A percentile compares a stretch with the other conserved stretches of the same genome.
Evolutionary conservation across 2,329 filamentous ascomycete genomes (phyloP).

Genomic region (Colletotrichum nymphaeae): DNA sequence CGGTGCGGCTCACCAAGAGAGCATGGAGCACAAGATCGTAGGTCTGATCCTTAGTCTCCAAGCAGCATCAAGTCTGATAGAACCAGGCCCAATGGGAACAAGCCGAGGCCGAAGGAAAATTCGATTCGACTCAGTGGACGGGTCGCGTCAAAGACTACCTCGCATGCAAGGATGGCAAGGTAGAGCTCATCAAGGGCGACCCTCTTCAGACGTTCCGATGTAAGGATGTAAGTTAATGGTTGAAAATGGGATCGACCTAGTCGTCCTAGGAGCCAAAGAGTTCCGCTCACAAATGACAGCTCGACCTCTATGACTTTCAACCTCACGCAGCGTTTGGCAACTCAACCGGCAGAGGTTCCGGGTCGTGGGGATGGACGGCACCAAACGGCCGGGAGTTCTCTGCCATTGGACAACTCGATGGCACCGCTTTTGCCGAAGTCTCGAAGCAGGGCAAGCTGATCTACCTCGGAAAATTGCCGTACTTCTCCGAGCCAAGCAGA

Average conservation of each 20-base stretch:
- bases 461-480: slow-evolving; percentile 54
- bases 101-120: slow-evolving; percentile 46
- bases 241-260: background rate
- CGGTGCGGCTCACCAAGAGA: slow-evolving; percentile 36
- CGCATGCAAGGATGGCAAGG: slow-evolving; percentile 52
- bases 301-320: slow-evolving; percentile 66
- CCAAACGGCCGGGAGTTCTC: slow-evolving; percentile 54
- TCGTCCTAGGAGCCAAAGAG: background rate
- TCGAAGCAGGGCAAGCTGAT: slow-evolving; percentile 50
- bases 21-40: slow-evolving; percentile 36
- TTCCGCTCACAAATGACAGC: slow-evolving; percentile 37
- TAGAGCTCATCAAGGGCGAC: slow-evolving; percentile 51
- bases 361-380: slow-evolving; percentile 54
- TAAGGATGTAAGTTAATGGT: slow-evolving; percentile 44
- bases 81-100: slow-evolving; percentile 44
- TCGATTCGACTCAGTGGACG: slow-evolving; percentile 48
- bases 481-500: slow-evolving; percentile 43
- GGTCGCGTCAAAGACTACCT: slow-evolving; percentile 36
- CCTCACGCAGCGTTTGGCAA: slow-evolving; percentile 62
- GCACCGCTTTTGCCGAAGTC: slow-evolving; percentile 56
- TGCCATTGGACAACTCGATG: slow-evolving; percentile 53
- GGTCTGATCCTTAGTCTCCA: background rate
- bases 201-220: slow-evolving; percentile 56
- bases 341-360: slow-evolving; percentile 40
- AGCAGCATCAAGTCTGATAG: background rate